Base-by-base conservation (phyloP, 352 stramenopile species). In the Pythium dissotocum region DNA sequence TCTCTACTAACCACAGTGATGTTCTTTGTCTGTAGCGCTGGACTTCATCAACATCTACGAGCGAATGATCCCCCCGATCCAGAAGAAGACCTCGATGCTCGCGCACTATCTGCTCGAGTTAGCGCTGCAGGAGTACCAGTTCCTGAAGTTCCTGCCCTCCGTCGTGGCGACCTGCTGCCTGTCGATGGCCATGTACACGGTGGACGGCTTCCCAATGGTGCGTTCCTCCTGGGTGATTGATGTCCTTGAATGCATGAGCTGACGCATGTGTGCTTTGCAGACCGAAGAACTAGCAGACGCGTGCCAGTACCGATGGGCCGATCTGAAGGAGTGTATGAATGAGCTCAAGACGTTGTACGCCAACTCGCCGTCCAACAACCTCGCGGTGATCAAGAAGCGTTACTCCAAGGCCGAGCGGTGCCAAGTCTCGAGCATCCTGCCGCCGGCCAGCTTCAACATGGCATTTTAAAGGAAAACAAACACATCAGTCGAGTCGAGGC, bases 21-120 rank as follows among this genome's bases (percentile, higher is more conserved):
- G 13, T 13, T 28, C 44, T 52, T 46, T 61, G 16, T 71, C 42
- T 38, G 21, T 56, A 93, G 86, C 86, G 4, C 65, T 97, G 42
- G 90, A 97, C 61, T 97, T 97, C 70, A 65, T 97, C 56, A 93
- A 97, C 66, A 93, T 97, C 63, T 95, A 94, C 72, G 76, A 97
- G 70, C 79, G 83, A 58, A 94, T 96, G 83, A 91, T 95, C 63
- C 85, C 82, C 2, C 85, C 85, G 24, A 88, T 93, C 58, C 77
- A 88, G 59, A 90, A 91, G 70, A 93, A 93, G 67, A 94, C 88
- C 40, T 91, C 81, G 7, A 92, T 93, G 80, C 65, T 97, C 61
- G 86, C 88, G n/a, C 88, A 95, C 66, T 97, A 97, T 65, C 69
- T 97, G 28, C 77, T 94, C 8, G 90, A 97, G 58, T 70, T 97